These are phyloP conservation scores for Penicillium sp. DNA, from an alignment of 2,329 filamentous ascomycete genomes.

Conservation along the genomic window DNA sequence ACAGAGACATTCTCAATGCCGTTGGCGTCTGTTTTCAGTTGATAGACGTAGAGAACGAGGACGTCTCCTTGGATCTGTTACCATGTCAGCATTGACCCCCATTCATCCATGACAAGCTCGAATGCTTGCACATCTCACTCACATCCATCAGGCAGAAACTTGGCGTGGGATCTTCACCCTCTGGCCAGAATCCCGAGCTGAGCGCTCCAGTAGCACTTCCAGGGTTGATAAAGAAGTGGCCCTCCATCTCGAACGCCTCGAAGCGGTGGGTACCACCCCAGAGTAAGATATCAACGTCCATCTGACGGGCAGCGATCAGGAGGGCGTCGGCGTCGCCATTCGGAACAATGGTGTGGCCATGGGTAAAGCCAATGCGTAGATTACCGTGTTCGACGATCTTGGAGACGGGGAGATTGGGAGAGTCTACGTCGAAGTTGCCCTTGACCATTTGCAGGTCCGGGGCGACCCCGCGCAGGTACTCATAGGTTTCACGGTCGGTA, in stretches of 20 bases:
- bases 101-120: too few species aligned
- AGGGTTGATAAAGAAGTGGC: slow-evolving; percentile 73
- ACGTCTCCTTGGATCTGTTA: slow-evolving; percentile 90
- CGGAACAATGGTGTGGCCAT: slow-evolving; percentile 70
- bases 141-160: slow-evolving; percentile 99
- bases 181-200: slow-evolving; percentile 62
- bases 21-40: slow-evolving; percentile 75
- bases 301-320: slow-evolving; percentile 70
- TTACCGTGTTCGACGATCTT: slow-evolving; percentile 73
- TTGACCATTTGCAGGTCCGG: slow-evolving; percentile 74
- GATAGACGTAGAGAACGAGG: slow-evolving; percentile 92
- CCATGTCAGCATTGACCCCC: slow-evolving; percentile 21
- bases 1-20: slow-evolving; percentile 80
- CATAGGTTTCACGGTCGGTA: slow-evolving; percentile 78
- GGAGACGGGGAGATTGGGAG: slow-evolving; percentile 66
- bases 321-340: slow-evolving; percentile 70
- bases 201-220: slow-evolving; percentile 70
- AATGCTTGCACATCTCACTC: slow-evolving; percentile 54
- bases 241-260: slow-evolving; percentile 73
- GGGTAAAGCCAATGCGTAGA: slow-evolving; percentile 71
- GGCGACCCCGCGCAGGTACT: slow-evolving; percentile 75
- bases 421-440: slow-evolving; percentile 71
- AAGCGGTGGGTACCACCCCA: slow-evolving; percentile 73
- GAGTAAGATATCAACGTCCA: slow-evolving; percentile 71
- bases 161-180: slow-evolving; percentile 73